Conservation (phyloP, 2,329 filamentous ascomycete species). For the Chaetomium sp. region DNA sequence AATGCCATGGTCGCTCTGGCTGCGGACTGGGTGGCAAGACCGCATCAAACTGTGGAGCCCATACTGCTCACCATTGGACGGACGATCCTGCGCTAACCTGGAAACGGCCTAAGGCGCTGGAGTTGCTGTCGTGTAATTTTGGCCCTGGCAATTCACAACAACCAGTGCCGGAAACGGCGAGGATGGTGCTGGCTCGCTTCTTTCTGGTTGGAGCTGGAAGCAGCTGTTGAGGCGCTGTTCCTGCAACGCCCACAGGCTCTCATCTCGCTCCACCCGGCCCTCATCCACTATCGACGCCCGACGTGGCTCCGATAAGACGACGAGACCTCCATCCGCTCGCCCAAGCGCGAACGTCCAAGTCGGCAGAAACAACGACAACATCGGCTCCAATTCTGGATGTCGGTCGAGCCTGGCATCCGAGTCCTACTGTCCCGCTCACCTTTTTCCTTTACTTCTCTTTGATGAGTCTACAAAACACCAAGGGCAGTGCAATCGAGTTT, state of each 20-base stretch:
- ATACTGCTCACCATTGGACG: constrained; percentile 29
- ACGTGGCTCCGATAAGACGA: constrained; percentile 32
- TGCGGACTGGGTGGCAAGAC: constrained; percentile 35
- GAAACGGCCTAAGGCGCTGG: constrained; percentile 25
- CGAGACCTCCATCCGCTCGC: background rate
- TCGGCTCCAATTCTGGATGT: background rate
- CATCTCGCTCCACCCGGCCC: constrained; percentile 19
- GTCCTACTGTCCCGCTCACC: background rate
- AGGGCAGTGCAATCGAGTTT: constrained; percentile 7
- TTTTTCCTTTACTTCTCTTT: background rate
- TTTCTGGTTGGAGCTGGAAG: constrained; percentile 27
- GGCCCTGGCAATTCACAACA: constrained; percentile 32
- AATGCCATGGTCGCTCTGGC: constrained; percentile 34
- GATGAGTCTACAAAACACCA: background rate
- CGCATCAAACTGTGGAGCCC: constrained; percentile 28
- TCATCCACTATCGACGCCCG: constrained; percentile 30
- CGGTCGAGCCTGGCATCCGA: background rate
- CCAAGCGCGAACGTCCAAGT: constrained; percentile 9
- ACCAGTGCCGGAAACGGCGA: constrained; percentile 36
- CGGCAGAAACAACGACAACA: background rate
- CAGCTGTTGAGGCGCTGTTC: constrained; percentile 19
- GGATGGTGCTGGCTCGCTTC: constrained; percentile 24
- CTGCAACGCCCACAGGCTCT: constrained; percentile 20
- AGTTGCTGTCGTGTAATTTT: constrained; percentile 36
- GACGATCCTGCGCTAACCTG: constrained; percentile 15